Conservation (phyloP, 208 protist genomes). For the Wallacemonas collosoma region DNA sequence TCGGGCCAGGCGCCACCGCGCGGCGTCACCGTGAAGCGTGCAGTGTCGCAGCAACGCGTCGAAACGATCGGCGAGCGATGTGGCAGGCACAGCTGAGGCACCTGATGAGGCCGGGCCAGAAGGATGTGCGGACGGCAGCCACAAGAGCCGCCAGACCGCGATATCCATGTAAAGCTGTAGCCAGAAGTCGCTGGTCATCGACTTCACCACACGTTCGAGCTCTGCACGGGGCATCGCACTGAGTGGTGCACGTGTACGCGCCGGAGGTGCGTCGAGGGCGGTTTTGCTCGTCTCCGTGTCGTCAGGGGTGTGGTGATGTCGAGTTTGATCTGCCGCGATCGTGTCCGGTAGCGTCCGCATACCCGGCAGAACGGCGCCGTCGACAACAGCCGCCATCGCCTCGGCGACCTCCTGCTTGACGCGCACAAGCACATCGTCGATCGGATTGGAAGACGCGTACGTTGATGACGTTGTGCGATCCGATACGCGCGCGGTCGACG, state of each 20-base stretch:
- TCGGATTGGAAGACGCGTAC: neutral
- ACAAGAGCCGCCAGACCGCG: slow-evolving; percentile 14
- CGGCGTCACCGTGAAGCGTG: slow-evolving; percentile 23
- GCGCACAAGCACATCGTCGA: slow-evolving; percentile 3
- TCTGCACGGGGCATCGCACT: neutral
- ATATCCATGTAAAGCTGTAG: slow-evolving; percentile 44
- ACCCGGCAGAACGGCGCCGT: slow-evolving; percentile 17
- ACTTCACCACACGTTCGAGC: neutral
- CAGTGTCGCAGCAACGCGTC: slow-evolving; percentile 15
- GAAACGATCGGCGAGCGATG: neutral
- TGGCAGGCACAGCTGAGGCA: neutral
- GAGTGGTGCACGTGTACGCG: neutral
- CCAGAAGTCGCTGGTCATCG: slow-evolving; percentile 22
- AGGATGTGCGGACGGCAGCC: neutral
- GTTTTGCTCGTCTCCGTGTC: too few species aligned
- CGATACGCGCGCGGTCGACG: neutral
- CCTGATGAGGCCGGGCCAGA: neutral
- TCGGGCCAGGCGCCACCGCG: slow-evolving; percentile 19
- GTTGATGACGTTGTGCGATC: too few species aligned
- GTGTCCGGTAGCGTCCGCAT: neutral
- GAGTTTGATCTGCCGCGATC: neutral
- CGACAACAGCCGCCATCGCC: slow-evolving; percentile 21
- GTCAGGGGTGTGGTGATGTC: neutral
- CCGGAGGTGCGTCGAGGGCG: too few species aligned
- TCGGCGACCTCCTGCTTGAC: slow-evolving; percentile 8